phyloP scores from a whole-genome alignment of 495 filamentous ascomycete genomes.

The Xanthoparmelia taractica region DNA sequence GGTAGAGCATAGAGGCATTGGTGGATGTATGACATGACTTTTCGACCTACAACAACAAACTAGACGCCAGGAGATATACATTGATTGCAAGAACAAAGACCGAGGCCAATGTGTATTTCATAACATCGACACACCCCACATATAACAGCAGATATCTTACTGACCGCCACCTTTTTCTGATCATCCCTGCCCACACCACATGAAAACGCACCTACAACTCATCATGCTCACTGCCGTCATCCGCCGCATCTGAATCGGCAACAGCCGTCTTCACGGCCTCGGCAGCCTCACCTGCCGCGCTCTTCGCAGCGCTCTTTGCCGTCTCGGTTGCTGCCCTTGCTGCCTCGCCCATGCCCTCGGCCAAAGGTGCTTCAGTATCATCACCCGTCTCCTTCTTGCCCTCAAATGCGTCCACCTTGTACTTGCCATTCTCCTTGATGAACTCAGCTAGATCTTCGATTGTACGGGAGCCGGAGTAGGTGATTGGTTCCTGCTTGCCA shows the following conservation, averaged over 20 bases:
- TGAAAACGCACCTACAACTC: constrained; percentile 51
- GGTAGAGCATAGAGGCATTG: neutral
- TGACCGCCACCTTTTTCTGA: neutral
- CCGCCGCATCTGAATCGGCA: constrained; percentile 33
- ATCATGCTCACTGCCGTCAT: constrained; percentile 49
- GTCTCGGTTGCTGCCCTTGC: constrained; percentile 51
- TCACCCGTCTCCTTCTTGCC: constrained; percentile 39
- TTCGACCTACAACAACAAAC: neutral
- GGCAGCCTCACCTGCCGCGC: constrained; percentile 33
- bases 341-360: constrained; percentile 39
- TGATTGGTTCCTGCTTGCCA: constrained; percentile 72
- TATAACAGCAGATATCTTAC: neutral
- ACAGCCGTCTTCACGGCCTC: constrained; percentile 35
- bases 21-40: neutral
- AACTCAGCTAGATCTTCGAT: constrained; percentile 92
- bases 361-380: constrained; percentile 40
- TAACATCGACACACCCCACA: neutral
- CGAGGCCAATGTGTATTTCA: neutral
- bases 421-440: constrained; percentile 88
- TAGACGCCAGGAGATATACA: neutral
- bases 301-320: constrained; percentile 34
- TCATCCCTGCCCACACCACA: no score
- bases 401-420: constrained; percentile 59
- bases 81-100: neutral
- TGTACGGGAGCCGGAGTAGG: constrained; percentile 81